phyloP scores from a whole-genome alignment of 1,284 basidiomycete species.

The Naganishia sp. region DNA sequence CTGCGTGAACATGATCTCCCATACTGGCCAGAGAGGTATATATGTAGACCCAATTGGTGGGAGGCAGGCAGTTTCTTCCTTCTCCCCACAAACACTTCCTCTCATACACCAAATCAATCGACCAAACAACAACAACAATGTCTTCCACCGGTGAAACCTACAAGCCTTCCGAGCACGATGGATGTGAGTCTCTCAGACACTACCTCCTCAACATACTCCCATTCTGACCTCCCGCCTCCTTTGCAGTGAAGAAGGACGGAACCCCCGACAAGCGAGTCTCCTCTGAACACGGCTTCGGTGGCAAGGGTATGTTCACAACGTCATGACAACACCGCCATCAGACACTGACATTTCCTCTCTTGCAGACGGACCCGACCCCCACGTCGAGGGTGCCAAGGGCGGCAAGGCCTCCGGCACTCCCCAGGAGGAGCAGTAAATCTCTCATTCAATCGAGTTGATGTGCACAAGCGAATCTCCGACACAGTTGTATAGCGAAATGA shows the following conservation, averaged over 20 bases:
- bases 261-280: slow-evolving; percentile 51
- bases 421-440: slow-evolving; percentile 31
- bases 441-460: not conserved
- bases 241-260: slow-evolving; percentile 47
- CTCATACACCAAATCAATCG: slow-evolving; percentile 33
- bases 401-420: slow-evolving; percentile 38
- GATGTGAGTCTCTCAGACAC: not conserved
- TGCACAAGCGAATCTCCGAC: not conserved
- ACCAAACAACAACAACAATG: slow-evolving; percentile 39
- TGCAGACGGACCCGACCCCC: slow-evolving; percentile 46
- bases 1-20: not conserved
- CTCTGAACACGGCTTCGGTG: slow-evolving; percentile 52
- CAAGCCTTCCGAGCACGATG: slow-evolving; percentile 39
- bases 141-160: slow-evolving; percentile 43
- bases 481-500: slow-evolving; percentile 8
- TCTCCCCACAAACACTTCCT: slow-evolving; percentile 17
- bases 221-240: slow-evolving; percentile 1
- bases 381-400: slow-evolving; percentile 47
- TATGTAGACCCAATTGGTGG: not conserved
- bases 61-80: not conserved
- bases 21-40: slow-evolving; percentile 3
- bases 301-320: slow-evolving; percentile 31
- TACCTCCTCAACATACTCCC: not conserved
- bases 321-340: not conserved
- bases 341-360: slow-evolving; percentile 1